Evolutionary conservation across 371 early-diverging fungal genomes (phyloP), one percentile per base, ranked within the genome.

Genomic region (Haplosporangium sp.): DNA sequence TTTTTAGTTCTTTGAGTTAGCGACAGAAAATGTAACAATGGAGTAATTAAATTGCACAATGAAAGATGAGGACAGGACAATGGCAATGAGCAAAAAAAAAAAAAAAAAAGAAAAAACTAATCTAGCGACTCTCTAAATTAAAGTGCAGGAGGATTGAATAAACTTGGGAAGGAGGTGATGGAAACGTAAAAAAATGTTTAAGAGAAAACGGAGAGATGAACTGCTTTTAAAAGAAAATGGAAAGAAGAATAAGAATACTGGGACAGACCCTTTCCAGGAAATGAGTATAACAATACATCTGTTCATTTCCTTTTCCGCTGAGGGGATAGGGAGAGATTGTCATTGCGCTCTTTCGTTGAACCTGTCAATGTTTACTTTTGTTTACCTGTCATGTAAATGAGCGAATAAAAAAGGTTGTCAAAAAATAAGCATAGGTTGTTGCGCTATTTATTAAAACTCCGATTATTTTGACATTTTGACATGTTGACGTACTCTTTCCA

Each of bases 321-420:
- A 19, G 53, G 55, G 35, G 27, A 27, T 11, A 11, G 8, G 34
- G 34, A 8, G 34, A 34, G 10, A 15, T 17, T 55, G 34, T 11
- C 55, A 55, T 55, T 35, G 9, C 17, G 20, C 35, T 6, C 55
- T 17, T 55, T 35, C 55, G 7, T 27, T n/a, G 3, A 50, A 7
- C 44, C 44, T 44, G 48, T 11, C 48, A 48, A 17, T 15, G 15
- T 10, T 48, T 48, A n/a, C 55, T 17, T 27, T 50, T 50, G 50
- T 50, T 50, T n/a, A 50, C 55, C 55, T 55, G 55, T 55, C 55
- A 55, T 55, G 34, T 34, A 34, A 27, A 6, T 55, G 55, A 55
- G 55, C 55, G 55, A 55, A 55, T 55, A 55, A 55, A 55, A 52
- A 55, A 55, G 55, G 15, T 55, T 55, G 55, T 55, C 55, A 55